A percentile compares a stretch with the other conserved stretches of the same genome.
These are phyloP conservation scores for Coemansia sp. DNA, from an alignment of 192 early-diverging fungal species.

Conservation along the genomic window DNA sequence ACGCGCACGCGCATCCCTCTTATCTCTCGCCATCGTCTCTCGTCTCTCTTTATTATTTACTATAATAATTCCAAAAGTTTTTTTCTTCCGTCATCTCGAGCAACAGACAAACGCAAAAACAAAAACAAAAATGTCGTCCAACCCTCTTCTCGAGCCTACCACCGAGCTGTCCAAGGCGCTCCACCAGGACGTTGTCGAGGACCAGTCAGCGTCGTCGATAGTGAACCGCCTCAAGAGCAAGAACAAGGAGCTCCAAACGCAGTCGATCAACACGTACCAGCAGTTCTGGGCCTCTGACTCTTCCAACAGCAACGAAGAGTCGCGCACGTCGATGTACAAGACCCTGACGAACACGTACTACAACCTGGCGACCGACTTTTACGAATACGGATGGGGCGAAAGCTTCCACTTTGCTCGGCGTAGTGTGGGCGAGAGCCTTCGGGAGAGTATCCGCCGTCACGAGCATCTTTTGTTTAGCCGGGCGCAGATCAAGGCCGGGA, in stretches of 20 bases:
- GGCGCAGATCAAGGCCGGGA: slow-evolving; percentile 68
- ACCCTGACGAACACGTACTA: slow-evolving; percentile 81
- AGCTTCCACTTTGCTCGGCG: slow-evolving; percentile 94
- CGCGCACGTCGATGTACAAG: slow-evolving; percentile 65
- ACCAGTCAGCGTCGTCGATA: slow-evolving; percentile 39
- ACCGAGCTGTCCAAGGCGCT: slow-evolving; percentile 53
- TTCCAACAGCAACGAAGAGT: slow-evolving; percentile 64
- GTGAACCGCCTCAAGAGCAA: slow-evolving; percentile 57
- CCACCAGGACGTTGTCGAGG: slow-evolving; percentile 45
- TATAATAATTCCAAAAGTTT: too few relatives aligned
- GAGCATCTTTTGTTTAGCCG: slow-evolving; percentile 86
- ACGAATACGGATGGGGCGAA: slow-evolving; percentile 87
- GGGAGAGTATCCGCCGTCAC: slow-evolving; percentile 84
- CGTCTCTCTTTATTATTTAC: not conserved
- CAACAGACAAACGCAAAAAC: not conserved
- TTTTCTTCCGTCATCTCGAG: not conserved
- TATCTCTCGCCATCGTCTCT: too few relatives aligned
- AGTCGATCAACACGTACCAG: slow-evolving; percentile 72
- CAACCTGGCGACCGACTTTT: slow-evolving; percentile 83
- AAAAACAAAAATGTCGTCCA: slow-evolving; percentile 15
- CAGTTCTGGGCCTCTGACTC: slow-evolving; percentile 71
- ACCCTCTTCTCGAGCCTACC: slow-evolving; percentile 47
- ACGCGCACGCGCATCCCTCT: too few relatives aligned
- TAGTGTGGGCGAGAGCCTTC: slow-evolving; percentile 75
- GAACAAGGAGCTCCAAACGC: slow-evolving; percentile 68